Base-by-base conservation (phyloP, 305 asterid genomes). In the Petunia hybrid region DNA sequence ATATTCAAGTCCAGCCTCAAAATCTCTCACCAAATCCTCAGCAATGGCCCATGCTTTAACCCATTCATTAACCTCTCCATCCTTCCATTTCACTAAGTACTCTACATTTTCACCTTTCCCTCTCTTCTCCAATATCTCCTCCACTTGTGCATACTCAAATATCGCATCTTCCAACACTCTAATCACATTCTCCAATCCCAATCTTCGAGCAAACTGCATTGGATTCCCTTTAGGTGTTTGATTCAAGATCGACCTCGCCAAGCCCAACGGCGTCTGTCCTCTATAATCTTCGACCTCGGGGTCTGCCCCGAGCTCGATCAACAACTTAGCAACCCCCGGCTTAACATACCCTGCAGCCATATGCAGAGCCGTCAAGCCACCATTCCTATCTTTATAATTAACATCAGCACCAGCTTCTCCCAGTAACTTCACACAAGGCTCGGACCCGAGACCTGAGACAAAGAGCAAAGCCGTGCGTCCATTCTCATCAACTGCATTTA, bases 381-480 rank as follows among this genome's bases (percentile, higher is more conserved):
- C 98, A 80, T 56, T 76, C 22, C 80, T 87, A 82, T 94, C 99
- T 3, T 86, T 69, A 82, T 82, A 90, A 51, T 94, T 83, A 70
- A 95, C 85, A 75, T 91, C 84, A 0, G 98, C 95, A 14, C 95
- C 97, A 0, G 93, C 96, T 71, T 91, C 93, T 35, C 89, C 92
- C 51, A 95, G 84, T 1, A 91, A 41, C 82, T 42, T 91, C 22
- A 91, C 95, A 82, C 98, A 91, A 55, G 82, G 82, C 86, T 94
- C 99, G 14, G 98, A 91, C 4, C 99, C 98, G 42, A 95, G 94
- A 7, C 99, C 99, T 3, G 97, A 81, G 1, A 92, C 98, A 85
- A 95, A 95, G 22, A 94, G 70, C 65, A 95, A 86, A 12, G 96
- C 98, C 67, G 98, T 95, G 39, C 99, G 92, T 42, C 98, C 97